A percentile compares a stretch with the other conserved stretches of the same genome.
phyloP scores from a whole-genome alignment of 2,329 filamentous ascomycete genomes.

The Apiospora sp. region DNA sequence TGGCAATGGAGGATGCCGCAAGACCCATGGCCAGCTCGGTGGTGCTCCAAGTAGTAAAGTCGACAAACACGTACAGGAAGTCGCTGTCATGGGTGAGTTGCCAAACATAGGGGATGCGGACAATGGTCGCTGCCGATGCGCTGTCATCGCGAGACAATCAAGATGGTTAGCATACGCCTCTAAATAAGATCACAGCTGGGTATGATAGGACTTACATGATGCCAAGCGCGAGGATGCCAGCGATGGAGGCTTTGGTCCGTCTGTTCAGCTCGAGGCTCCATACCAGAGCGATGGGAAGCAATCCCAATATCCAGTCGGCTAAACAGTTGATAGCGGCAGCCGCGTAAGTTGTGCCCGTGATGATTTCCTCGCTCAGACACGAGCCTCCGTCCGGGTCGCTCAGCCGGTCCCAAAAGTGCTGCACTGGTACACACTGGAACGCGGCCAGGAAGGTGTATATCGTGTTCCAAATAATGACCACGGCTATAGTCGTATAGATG shows the following conservation, averaged over 20 bases:
- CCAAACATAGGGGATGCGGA: slow-evolving; percentile 52
- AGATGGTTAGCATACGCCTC: neutral
- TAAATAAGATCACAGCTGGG: neutral
- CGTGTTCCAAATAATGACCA: slow-evolving; percentile 43
- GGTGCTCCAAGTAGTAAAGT: slow-evolving; percentile 53
- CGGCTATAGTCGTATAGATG: slow-evolving; percentile 43
- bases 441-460: slow-evolving; percentile 48
- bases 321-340: slow-evolving; percentile 44
- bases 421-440: slow-evolving; percentile 48
- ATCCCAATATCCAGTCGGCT: slow-evolving; percentile 47
- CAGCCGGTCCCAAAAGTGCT: slow-evolving; percentile 49
- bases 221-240: slow-evolving; percentile 43
- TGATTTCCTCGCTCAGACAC: slow-evolving; percentile 43
- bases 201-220: slow-evolving; percentile 44
- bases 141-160: slow-evolving; percentile 31
- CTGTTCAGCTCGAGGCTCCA: slow-evolving; percentile 46
- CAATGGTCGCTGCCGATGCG: slow-evolving; percentile 51
- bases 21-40: slow-evolving; percentile 52
- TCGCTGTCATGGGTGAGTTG: slow-evolving; percentile 46
- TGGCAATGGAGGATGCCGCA: slow-evolving; percentile 48
- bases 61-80: slow-evolving; percentile 50
- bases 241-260: slow-evolving; percentile 45
- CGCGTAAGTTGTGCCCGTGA: slow-evolving; percentile 45
- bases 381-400: slow-evolving; percentile 39
- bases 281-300: slow-evolving; percentile 47